Conservation (phyloP, 345 rosid genomes). For the Linum trigynum region DNA sequence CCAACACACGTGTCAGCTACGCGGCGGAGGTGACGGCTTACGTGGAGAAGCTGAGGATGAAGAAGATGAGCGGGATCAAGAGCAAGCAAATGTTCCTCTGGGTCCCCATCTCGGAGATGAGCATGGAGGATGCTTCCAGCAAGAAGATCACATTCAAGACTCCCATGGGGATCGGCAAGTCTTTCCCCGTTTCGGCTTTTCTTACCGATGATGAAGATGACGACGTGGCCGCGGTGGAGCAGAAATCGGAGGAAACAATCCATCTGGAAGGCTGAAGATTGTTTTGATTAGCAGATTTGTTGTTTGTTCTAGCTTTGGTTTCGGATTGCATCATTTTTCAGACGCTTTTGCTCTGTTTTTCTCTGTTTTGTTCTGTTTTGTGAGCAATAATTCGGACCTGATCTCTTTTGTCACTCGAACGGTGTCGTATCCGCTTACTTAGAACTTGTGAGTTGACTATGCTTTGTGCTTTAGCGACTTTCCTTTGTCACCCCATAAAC, state of each 20-base stretch:
- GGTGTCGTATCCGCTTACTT: too few species aligned
- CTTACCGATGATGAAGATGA: slow-evolving; percentile 69
- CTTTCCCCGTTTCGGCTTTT: slow-evolving; percentile 62
- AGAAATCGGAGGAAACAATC: slow-evolving; percentile 28
- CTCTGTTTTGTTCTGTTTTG: too few species aligned
- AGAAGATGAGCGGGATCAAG: slow-evolving; percentile 85
- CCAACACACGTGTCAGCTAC: slow-evolving; percentile 58
- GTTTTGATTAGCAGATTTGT: neutral
- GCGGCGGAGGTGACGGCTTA: slow-evolving; percentile 68
- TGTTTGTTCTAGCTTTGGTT: too few species aligned
- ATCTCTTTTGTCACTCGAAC: too few species aligned
- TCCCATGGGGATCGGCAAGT: slow-evolving; percentile 82
- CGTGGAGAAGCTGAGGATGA: slow-evolving; percentile 72
- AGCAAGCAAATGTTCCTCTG: slow-evolving; percentile 78
- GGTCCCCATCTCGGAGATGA: slow-evolving; percentile 86
- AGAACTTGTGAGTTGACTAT: too few species aligned
- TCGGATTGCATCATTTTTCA: too few species aligned
- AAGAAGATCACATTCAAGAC: slow-evolving; percentile 65
- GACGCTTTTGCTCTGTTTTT: too few species aligned
- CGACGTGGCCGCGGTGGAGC: slow-evolving; percentile 27
- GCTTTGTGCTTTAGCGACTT: too few species aligned
- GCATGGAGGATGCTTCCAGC: slow-evolving; percentile 39
- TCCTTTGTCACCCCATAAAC: too few species aligned
- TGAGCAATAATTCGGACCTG: too few species aligned
- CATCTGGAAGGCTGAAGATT: slow-evolving; percentile 1